Evolutionary conservation across 2,329 filamentous ascomycete species (phyloP), one percentile per base, ranked within the genome.

Genomic region (Stachybotrys echinatus): DNA sequence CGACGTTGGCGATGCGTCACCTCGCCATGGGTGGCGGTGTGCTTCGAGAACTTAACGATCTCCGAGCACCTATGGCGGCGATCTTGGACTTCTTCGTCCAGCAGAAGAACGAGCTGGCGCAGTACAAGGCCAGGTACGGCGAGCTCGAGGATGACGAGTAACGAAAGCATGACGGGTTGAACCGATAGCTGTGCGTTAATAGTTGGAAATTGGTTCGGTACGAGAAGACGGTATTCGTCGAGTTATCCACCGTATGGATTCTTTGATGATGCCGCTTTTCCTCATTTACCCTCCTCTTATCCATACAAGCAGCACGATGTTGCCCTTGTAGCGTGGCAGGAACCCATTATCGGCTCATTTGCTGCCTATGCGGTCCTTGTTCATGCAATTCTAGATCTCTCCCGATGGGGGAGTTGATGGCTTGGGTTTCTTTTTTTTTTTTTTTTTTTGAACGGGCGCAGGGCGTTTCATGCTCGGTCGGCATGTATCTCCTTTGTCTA

Each of bases 1-100:
- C 87, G 27, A 90, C 89, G 1, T 79, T 96, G 47, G 75, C 83
- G 12, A 75, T 96, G 60, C 86, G 92, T 45, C 87, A 95, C 67
- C 80, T 95, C 67, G 81, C 89, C 57, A 78, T 80, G 31, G 89
- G 90, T 12, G 81, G 86, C 59, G 80, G 75, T 39, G 67, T 68
- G 2, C 77, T 89, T 45, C 71, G 76, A 42, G 74, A 78, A 54
- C 79, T 95, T 22, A 78, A 87, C 48, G 81, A 89, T 56, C 80
- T 95, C 52, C 84, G 89, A 12, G 86, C 82, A 19, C 88, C 91
- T 3, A 96, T 96, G 79, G 68, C 76, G 12, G 81, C 85, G 17
- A 79, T 96, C 19, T 74, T 95, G 19, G 71, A 73, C 42, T 77
- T 79, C 42, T 74, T 92, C 27, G 71, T 78, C 34, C 66, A 72